These are phyloP conservation scores for Leptographium procerum DNA, from an alignment of 2,329 filamentous ascomycete species.

Conservation along the genomic window DNA sequence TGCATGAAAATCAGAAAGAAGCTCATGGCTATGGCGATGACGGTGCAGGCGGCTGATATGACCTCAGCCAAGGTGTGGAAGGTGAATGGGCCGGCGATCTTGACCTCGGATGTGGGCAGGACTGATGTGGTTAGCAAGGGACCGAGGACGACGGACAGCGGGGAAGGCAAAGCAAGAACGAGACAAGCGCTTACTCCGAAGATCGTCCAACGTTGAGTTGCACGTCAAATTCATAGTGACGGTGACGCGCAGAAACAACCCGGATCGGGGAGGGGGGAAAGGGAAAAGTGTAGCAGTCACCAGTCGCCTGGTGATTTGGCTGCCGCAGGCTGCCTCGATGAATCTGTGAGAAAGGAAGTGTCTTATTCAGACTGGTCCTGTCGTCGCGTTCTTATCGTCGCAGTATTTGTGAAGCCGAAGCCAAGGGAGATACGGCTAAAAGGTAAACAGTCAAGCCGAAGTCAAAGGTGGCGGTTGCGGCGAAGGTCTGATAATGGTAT, in stretches of 20 bases:
- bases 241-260: neutral
- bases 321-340: neutral
- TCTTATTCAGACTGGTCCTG: neutral
- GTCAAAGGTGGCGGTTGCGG: too few species aligned
- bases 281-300: neutral
- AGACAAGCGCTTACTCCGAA: conserved; percentile 29
- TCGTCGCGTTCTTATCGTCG: neutral
- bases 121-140: conserved; percentile 21
- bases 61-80: conserved; percentile 45
- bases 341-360: neutral
- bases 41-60: conserved; percentile 34
- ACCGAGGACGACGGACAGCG: neutral
- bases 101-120: conserved; percentile 31
- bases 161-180: too few species aligned
- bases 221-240: conserved; percentile 26
- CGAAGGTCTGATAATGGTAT: too few species aligned
- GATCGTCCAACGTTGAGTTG: conserved; percentile 31
- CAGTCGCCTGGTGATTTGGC: neutral
- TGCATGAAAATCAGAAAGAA: conserved; percentile 48
- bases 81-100: conserved; percentile 35
- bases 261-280: neutral
- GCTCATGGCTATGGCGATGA: conserved; percentile 40
- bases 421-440: too few species aligned
- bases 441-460: too few species aligned
- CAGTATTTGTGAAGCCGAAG: too few species aligned